Evolutionary conservation across 495 filamentous ascomycete genomes (phyloP), one percentile per base, ranked within the genome.

Genomic region (Aspergillus mulundensis): DNA sequence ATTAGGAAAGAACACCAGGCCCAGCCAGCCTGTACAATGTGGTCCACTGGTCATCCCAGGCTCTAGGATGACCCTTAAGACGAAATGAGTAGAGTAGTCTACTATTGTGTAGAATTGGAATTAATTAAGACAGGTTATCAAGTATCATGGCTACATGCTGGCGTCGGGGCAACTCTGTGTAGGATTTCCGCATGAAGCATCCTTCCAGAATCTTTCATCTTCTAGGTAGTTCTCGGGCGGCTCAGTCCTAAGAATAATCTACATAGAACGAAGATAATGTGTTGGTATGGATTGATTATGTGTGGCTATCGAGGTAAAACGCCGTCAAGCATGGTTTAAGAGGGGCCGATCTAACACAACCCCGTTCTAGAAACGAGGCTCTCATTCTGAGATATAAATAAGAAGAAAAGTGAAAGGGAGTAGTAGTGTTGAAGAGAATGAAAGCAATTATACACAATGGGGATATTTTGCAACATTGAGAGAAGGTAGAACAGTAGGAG

Each of bases 401-500:
- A 30, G 32, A 32, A 32, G 32, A 28, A 55, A 48, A 16, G 20
- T 24, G 41, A 41, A 21, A 39, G 30, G 43, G 19, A 53, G 48
- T 19, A 40, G 14, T 11, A 52, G 24, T 11, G 44, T 21, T 25
- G 11, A 42, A 49, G 28, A 24, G 41, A 45, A 39, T 20, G 46
- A 49, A 50, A 18, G 15, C 20, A 39, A 30, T 32, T 58, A 34
- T 53, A 56, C 56, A 58, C 12, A 20, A 56, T 25, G 39, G 52
- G 59, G 50, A 55, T 52, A 63, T 62, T 62, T 56, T 24, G 52
- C 39, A 47, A 43, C 24, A 18, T 39, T 40, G 16, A 57, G n/a
- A 19, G 20, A 40, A 11, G 42, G 40, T 23, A 23, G 20, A 49
- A 53, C 16, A 42, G 28, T 11, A 48, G 39, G 32, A 32, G 42